phyloP scores from a whole-genome alignment of 495 filamentous ascomycete species.

The Thermochaetoides thermophila region DNA sequence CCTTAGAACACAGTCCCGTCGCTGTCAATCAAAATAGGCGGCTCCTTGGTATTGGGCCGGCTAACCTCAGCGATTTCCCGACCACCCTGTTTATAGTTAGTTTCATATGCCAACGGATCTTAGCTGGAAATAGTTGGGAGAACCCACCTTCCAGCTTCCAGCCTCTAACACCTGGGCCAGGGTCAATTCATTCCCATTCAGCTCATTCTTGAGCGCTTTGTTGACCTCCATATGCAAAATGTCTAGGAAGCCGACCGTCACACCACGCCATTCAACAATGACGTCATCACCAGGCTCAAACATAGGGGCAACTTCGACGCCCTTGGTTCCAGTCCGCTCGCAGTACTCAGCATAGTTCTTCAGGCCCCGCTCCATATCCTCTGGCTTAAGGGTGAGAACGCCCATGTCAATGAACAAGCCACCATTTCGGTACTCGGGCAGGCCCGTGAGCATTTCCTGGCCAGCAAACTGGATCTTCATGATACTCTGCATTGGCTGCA shows the following conservation, averaged over 20 bases:
- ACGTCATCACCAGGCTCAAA: constrained; percentile 72
- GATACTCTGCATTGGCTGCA: constrained; percentile 72
- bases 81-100: constrained; percentile 49
- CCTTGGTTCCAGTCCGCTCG: constrained; percentile 57
- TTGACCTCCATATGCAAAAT: constrained; percentile 61
- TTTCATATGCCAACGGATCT: constrained; percentile 5
- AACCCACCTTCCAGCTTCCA: constrained; percentile 82
- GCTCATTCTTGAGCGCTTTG: constrained; percentile 31
- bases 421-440: constrained; percentile 82
- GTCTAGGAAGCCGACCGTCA: constrained; percentile 76
- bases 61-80: constrained; percentile 92
- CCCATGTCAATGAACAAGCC: constrained; percentile 74
- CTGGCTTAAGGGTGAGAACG: constrained; percentile 56
- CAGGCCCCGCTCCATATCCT: constrained; percentile 51
- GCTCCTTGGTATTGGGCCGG: constrained; percentile 89
- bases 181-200: constrained; percentile 42
- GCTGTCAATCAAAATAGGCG: constrained; percentile 89
- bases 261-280: constrained; percentile 75
- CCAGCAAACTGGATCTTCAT: constrained; percentile 66
- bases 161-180: constrained; percentile 75
- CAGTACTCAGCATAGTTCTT: constrained; percentile 58
- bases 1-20: constrained; percentile 76
- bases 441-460: constrained; percentile 60
- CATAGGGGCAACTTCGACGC: constrained; percentile 54
- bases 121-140: constrained; percentile 9